Percentiles rank a stretch among this genome's conserved stretches.
Evolutionary conservation across 495 filamentous ascomycete species (phyloP).

Genomic region (Pseudevernia furfuracea): DNA sequence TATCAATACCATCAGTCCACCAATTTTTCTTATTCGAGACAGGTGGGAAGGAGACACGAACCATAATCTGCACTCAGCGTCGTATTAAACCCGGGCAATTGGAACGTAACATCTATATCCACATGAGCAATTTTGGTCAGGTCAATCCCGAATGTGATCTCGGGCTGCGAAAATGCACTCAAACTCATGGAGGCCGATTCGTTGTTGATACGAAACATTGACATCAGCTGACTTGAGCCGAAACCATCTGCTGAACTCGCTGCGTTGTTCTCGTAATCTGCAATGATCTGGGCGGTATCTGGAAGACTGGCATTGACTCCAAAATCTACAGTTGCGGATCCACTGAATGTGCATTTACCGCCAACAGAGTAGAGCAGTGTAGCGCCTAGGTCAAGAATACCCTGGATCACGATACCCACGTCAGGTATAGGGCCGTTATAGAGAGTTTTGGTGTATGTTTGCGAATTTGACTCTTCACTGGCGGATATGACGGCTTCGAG

Average conservation of each 20-base stretch:
- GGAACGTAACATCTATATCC: constrained; percentile 16
- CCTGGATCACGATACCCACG: constrained; percentile 26
- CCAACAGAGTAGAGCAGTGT: constrained; percentile 28
- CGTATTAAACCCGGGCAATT: constrained; percentile 25
- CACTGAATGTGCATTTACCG: constrained; percentile 23
- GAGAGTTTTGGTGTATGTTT: constrained; percentile 24
- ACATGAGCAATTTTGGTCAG: constrained; percentile 15
- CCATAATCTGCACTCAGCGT: constrained; percentile 26
- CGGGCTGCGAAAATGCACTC: constrained; percentile 30
- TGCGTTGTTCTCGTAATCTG: constrained; percentile 21
- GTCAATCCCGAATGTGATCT: constrained; percentile 31
- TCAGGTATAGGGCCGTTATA: constrained; percentile 25
- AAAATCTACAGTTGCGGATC: constrained; percentile 29
- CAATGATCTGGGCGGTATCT: constrained; percentile 26
- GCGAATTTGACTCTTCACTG: neutral
- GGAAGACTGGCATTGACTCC: constrained; percentile 29
- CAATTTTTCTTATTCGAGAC: neutral
- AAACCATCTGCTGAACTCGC: constrained; percentile 29
- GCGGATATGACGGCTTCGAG: constrained; percentile 28
- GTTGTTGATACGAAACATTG: constrained; percentile 27
- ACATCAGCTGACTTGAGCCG: constrained; percentile 18
- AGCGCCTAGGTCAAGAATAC: constrained; percentile 31
- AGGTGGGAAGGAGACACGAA: neutral
- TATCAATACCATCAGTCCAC: neutral
- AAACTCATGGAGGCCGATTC: constrained; percentile 24